These are phyloP conservation scores for Rauvolfia tetraphylla DNA, from an alignment of 257 asterid species.

Conservation along the genomic window DNA sequence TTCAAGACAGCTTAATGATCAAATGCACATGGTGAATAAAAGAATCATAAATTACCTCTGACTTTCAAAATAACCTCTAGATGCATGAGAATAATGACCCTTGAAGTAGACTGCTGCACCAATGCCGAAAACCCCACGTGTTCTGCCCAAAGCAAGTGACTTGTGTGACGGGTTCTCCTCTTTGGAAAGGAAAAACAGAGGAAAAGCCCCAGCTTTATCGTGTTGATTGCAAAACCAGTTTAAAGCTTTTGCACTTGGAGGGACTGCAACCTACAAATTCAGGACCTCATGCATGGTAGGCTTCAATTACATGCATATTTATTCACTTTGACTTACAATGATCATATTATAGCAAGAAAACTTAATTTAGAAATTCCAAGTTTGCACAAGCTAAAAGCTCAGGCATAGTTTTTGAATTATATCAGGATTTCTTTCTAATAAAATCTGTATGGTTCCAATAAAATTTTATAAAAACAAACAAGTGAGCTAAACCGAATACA, in stretches of 20 bases:
- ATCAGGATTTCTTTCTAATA: not conserved
- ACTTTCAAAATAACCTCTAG: constrained; percentile 28
- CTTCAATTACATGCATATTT: constrained; percentile 7
- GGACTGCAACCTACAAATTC: constrained; percentile 73
- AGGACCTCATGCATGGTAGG: constrained; percentile 14
- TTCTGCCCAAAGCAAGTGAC: constrained; percentile 62
- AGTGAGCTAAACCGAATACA: not conserved
- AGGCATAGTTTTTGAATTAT: not conserved
- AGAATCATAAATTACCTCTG: constrained; percentile 42
- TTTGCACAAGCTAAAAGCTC: not conserved
- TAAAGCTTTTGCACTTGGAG: constrained; percentile 92
- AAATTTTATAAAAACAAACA: not conserved
- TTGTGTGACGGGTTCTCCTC: constrained; percentile 62
- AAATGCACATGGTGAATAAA: constrained; percentile 8
- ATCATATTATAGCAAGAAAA: not conserved
- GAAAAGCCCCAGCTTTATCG: constrained; percentile 62
- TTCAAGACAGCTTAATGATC: not conserved
- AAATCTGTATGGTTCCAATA: not conserved
- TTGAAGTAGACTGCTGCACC: constrained; percentile 76
- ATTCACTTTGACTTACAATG: not conserved
- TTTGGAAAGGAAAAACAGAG: constrained; percentile 69
- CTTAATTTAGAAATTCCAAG: not conserved
- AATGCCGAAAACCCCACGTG: constrained; percentile 82
- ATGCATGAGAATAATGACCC: constrained; percentile 40
- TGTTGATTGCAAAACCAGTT: constrained; percentile 85